Conservation (phyloP, 345 rosid genomes). For the Rhizophora apiculata region DNA sequence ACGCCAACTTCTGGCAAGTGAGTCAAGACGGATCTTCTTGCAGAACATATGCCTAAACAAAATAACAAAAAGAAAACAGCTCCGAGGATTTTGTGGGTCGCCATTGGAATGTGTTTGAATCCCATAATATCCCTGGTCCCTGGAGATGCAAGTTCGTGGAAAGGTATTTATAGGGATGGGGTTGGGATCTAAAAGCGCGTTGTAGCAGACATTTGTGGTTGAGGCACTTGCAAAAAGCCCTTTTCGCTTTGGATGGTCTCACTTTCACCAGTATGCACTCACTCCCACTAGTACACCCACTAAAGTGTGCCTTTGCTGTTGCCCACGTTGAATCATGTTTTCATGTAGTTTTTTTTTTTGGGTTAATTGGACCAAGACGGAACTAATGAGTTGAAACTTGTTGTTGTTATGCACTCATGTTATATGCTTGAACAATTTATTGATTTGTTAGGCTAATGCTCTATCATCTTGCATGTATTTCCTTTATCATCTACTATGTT, state of each 20-base stretch:
- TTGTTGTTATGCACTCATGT: background rate
- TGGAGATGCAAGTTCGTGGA: background rate
- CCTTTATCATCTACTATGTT: background rate
- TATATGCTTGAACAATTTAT: background rate
- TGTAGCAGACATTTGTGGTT: background rate
- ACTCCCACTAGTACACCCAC: background rate
- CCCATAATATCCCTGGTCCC: background rate
- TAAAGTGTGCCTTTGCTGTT: constrained; percentile 38
- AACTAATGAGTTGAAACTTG: no score
- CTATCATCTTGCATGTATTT: background rate
- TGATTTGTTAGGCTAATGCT: background rate
- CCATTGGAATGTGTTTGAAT: constrained; percentile 8
- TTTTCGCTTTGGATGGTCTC: background rate
- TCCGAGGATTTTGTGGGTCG: background rate
- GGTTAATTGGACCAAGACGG: no score
- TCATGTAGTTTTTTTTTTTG: no score
- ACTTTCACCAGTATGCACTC: background rate
- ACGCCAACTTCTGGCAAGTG: constrained; percentile 2
- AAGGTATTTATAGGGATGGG: constrained; percentile 21
- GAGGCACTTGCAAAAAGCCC: background rate
- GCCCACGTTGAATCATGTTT: constrained; percentile 20
- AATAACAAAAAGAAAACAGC: constrained; percentile 2
- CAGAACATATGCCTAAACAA: constrained; percentile 13
- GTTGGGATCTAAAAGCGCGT: constrained; percentile 8
- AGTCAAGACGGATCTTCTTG: constrained; percentile 11